A percentile compares a stretch with the other conserved stretches of the same genome.
phyloP scores from a whole-genome alignment of 805 yeast species.

The Saccharomycopsis sp. region DNA sequence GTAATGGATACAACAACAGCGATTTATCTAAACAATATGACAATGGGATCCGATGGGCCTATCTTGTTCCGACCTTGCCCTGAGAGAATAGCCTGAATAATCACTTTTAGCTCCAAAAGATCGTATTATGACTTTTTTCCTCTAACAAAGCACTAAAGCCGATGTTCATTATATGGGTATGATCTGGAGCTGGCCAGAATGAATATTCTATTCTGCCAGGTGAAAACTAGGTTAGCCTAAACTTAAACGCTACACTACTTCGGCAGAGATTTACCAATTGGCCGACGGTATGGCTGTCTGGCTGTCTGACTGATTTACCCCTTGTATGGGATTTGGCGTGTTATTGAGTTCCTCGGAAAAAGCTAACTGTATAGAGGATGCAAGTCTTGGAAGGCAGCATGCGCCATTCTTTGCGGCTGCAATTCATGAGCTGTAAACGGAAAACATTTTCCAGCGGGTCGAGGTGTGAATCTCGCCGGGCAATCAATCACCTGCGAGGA shows the following conservation, averaged over 20 bases:
- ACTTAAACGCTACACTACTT: not conserved
- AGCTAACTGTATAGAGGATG: not conserved
- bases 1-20: too few relatives aligned
- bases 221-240: not conserved
- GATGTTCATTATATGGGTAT: not conserved
- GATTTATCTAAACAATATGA: too few relatives aligned
- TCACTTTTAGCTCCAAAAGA: too few relatives aligned
- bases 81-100: too few relatives aligned
- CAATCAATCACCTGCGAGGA: not conserved
- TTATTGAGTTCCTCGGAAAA: not conserved
- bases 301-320: not conserved
- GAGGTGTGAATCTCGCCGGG: too few relatives aligned
- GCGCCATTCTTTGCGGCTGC: too few relatives aligned
- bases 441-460: too few relatives aligned
- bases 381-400: not conserved
- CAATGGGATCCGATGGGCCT: too few relatives aligned
- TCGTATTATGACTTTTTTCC: not conserved
- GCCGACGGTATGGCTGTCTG: not conserved
- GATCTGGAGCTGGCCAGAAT: not conserved
- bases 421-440: too few relatives aligned
- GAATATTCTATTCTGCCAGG: not conserved
- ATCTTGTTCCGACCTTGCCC: too few relatives aligned
- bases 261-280: not conserved
- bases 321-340: not conserved
- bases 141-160: too few relatives aligned